Evolutionary conservation across 192 early-diverging fungal species (phyloP).

Genomic region (Funneliformis geosporum): DNA sequence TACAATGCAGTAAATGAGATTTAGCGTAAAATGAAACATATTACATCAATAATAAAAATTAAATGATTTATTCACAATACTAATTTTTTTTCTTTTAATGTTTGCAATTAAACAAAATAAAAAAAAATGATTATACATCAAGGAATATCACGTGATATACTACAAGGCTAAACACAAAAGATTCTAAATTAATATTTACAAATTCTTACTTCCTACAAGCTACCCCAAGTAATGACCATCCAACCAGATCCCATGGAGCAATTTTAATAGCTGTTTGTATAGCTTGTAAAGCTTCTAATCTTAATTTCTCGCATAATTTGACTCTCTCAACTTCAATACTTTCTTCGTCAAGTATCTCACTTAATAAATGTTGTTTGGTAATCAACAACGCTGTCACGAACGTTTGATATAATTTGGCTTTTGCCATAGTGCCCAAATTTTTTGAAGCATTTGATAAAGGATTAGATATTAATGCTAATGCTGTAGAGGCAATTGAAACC

Average conservation of each 20-base stretch:
- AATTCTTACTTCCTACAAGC: conserved; percentile 17
- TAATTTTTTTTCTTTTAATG: no score
- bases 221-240: conserved; percentile 45
- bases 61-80: no score
- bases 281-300: conserved; percentile 25
- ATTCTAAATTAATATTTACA: not conserved
- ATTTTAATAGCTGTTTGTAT: conserved; percentile 48
- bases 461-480: conserved; percentile 34
- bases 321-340: conserved; percentile 31
- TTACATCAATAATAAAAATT: no score
- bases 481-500: conserved; percentile 37
- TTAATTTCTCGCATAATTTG: conserved; percentile 3
- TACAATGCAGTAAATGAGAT: no score
- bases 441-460: conserved; percentile 26
- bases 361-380: conserved; percentile 25
- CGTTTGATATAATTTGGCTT: conserved; percentile 43
- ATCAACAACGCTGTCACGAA: conserved; percentile 39
- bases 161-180: no score
- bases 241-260: conserved; percentile 48
- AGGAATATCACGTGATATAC: no score
- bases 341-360: conserved; percentile 25
- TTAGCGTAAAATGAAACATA: no score
- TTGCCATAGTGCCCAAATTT: conserved; percentile 37
- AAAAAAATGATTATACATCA: no score
- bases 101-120: no score